Conservation (phyloP, 768 basidiomycete species). For the Leccinum imitatum region DNA sequence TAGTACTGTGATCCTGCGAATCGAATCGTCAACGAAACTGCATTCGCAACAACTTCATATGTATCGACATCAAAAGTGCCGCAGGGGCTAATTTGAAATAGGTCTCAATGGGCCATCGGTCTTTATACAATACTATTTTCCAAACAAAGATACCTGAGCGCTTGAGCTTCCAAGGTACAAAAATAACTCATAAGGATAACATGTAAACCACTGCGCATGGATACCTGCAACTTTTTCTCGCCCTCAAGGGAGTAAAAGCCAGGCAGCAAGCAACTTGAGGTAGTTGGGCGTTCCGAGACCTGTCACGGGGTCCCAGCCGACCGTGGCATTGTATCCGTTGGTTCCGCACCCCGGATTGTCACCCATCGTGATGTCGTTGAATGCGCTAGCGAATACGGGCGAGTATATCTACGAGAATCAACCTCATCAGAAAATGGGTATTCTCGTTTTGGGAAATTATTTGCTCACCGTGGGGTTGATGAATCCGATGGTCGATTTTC, state of each 20-base stretch:
- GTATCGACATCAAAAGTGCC: not conserved
- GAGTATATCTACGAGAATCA: conserved; percentile 17
- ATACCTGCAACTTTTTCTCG: not conserved
- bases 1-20: no score
- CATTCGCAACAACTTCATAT: no score
- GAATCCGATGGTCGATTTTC: conserved; percentile 38
- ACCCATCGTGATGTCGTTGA: conserved; percentile 24
- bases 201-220: not conserved
- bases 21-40: no score
- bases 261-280: conserved; percentile 43
- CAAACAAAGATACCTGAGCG: not conserved
- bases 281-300: conserved; percentile 46
- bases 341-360: conserved; percentile 31
- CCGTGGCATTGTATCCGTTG: conserved; percentile 23
- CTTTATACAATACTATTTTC: not conserved
- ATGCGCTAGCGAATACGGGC: conserved; percentile 9
- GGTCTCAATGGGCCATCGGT: not conserved
- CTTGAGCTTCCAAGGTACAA: not conserved
- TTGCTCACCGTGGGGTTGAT: conserved; percentile 47
- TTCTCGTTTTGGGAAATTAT: conserved; percentile 14
- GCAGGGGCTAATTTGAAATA: not conserved
- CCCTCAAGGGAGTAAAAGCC: conserved; percentile 38
- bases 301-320: conserved; percentile 35
- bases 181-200: not conserved
- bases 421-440: not conserved